These are phyloP conservation scores for Hibiscus trionum DNA, from an alignment of 345 rosid genomes.

Conservation along the genomic window DNA sequence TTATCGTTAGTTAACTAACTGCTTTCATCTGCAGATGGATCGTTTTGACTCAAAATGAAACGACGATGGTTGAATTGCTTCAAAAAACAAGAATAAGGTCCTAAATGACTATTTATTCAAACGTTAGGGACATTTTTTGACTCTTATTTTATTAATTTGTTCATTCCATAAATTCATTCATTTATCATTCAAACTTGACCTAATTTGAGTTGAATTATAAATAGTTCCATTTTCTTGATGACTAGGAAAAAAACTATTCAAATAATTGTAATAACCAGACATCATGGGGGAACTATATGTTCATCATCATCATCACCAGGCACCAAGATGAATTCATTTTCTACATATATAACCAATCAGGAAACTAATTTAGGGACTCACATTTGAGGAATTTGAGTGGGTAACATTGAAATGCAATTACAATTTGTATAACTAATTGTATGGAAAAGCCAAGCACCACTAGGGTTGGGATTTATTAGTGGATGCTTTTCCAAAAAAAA, in stretches of 20 bases:
- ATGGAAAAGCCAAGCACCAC: conserved; percentile 16
- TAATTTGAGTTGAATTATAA: not conserved
- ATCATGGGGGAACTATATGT: not conserved
- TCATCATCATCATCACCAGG: not conserved
- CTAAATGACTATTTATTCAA: too few relatives aligned
- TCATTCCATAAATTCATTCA: conserved; percentile 2
- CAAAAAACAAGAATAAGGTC: too few relatives aligned
- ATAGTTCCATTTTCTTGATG: not conserved
- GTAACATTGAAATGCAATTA: conserved; percentile 21
- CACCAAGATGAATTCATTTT: not conserved
- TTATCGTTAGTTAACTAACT: too few relatives aligned
- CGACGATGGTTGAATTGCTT: too few relatives aligned
- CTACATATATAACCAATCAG: conserved; percentile 1
- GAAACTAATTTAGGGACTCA: conserved; percentile 12
- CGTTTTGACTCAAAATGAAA: too few relatives aligned
- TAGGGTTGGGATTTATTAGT: conserved; percentile 3
- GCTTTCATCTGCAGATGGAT: too few relatives aligned
- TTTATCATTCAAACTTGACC: not conserved
- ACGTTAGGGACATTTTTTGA: too few relatives aligned
- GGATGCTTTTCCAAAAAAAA: conserved; percentile 17
- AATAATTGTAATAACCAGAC: not conserved
- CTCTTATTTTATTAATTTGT: not conserved
- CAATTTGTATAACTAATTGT: conserved; percentile 13
- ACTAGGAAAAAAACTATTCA: not conserved
- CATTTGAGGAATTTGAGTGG: conserved; percentile 23